Conservation (phyloP, 768 basidiomycete species). For the Boletellus sp. region DNA sequence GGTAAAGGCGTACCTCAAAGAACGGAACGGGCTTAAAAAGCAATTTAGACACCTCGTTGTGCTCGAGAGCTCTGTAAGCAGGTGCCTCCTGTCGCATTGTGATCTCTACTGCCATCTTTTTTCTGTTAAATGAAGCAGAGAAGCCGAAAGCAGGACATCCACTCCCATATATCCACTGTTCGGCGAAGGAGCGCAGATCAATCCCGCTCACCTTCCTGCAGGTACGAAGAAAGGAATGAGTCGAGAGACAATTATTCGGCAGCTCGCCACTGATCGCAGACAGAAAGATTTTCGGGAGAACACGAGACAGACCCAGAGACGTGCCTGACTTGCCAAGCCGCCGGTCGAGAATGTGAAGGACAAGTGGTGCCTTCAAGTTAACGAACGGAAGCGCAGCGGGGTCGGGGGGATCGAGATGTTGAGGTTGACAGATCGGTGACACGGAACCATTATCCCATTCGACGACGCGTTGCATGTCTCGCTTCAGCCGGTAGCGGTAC, state of each 20-base stretch:
- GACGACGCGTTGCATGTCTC: slow-evolving; percentile 91
- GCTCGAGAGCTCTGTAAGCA: slow-evolving; percentile 62
- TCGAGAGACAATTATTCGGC: slow-evolving; percentile 79
- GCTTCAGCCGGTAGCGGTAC: slow-evolving; percentile 90
- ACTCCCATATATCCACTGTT: slow-evolving; percentile 98
- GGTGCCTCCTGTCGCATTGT: slow-evolving; percentile 87
- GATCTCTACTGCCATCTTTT: slow-evolving; percentile 98
- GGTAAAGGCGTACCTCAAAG: slow-evolving; percentile 65
- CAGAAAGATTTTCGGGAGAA: slow-evolving; percentile 91
- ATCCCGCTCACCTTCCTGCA: slow-evolving; percentile 93
- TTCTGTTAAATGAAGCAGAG: slow-evolving; percentile 89
- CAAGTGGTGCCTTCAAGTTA: slow-evolving; percentile 93
- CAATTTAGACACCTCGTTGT: slow-evolving; percentile 63
- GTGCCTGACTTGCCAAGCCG: slow-evolving; percentile 94
- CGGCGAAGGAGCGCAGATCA: slow-evolving; percentile 87
- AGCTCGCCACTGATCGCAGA: slow-evolving; percentile 92
- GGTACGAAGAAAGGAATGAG: slow-evolving; percentile 83
- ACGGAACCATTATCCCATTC: slow-evolving; percentile 84
- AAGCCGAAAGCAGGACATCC: slow-evolving; percentile 92
- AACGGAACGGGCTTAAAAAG: slow-evolving; percentile 79
- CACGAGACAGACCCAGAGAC: slow-evolving; percentile 88
- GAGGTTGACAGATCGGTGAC: slow-evolving; percentile 93
- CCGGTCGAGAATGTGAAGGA: slow-evolving; percentile 92
- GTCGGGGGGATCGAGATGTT: slow-evolving; percentile 81
- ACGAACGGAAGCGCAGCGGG: slow-evolving; percentile 76